These are phyloP conservation scores for Trametes polyzona DNA, from an alignment of 1,284 basidiomycete species.

Conservation along the genomic window DNA sequence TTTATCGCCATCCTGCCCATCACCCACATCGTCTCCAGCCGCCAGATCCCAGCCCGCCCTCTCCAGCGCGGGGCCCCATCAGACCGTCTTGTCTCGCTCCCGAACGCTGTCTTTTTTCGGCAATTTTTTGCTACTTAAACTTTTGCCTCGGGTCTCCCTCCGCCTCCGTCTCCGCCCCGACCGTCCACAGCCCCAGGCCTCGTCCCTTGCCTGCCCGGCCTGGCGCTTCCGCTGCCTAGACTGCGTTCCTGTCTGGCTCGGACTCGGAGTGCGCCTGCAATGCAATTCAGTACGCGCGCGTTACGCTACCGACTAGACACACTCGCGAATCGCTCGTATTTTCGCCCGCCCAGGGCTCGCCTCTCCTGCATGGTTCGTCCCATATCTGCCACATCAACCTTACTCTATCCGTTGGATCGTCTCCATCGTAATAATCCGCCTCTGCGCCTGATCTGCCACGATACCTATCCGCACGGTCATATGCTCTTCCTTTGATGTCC, in stretches of 20 bases:
- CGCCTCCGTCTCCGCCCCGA: neutral
- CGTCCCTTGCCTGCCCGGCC: neutral
- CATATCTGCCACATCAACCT: slow-evolving; percentile 21
- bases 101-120: slow-evolving; percentile 6
- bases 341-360: neutral
- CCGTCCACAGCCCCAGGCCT: neutral
- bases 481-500: slow-evolving; percentile 15
- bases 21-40: neutral
- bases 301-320: no score
- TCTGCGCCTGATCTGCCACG: slow-evolving; percentile 23
- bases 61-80: neutral
- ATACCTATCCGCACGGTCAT: slow-evolving; percentile 23
- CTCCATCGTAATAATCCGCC: slow-evolving; percentile 13
- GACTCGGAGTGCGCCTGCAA: no score
- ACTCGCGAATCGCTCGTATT: neutral
- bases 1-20: slow-evolving; percentile 3
- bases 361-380: slow-evolving; percentile 9
- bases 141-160: slow-evolving; percentile 11
- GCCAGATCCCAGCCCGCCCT: no score
- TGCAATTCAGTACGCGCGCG: no score
- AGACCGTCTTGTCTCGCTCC: neutral
- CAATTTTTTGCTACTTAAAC: slow-evolving; percentile 14
- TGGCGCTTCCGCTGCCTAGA: no score
- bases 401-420: slow-evolving; percentile 23
- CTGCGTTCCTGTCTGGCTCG: no score